phyloP scores from a whole-genome alignment of 345 rosid genomes.

The Acer campestre region DNA sequence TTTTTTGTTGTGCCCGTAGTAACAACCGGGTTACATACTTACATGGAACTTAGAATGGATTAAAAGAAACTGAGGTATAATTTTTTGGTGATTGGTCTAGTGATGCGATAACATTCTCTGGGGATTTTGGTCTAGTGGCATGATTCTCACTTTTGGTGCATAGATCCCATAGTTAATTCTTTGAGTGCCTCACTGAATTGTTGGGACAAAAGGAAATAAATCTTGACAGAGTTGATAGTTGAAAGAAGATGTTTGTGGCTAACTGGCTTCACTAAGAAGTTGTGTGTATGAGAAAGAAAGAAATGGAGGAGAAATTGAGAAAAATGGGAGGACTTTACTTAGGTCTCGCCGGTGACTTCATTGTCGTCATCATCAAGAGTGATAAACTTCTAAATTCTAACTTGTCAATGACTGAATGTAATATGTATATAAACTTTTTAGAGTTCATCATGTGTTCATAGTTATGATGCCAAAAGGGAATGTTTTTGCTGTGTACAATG shows the following conservation, averaged over 20 bases:
- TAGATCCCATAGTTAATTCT: neutral
- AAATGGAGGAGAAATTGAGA: neutral
- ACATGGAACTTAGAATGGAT: neutral
- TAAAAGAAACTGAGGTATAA: neutral
- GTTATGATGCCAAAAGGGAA: neutral
- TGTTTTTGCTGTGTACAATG: neutral
- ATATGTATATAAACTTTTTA: neutral
- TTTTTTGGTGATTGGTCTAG: neutral
- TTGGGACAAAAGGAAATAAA: neutral
- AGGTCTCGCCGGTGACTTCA: too few relatives aligned
- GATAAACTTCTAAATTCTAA: neutral
- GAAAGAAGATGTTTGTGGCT: neutral
- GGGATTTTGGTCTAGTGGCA: neutral
- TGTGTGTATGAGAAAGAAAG: neutral
- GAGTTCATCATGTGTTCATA: neutral
- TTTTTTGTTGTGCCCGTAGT: neutral
- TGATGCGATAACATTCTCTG: too few relatives aligned
- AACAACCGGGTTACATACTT: neutral
- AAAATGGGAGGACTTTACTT: neutral
- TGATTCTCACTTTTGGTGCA: neutral
- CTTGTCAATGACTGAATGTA: neutral
- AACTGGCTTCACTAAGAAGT: neutral
- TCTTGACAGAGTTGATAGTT: neutral
- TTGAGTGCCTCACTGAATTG: neutral
- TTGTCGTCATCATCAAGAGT: too few relatives aligned